Percentiles rank a stretch among this genome's conserved stretches.
Conservation (phyloP, 306 rosid species). For the Sphenostylis stenocarpa region DNA sequence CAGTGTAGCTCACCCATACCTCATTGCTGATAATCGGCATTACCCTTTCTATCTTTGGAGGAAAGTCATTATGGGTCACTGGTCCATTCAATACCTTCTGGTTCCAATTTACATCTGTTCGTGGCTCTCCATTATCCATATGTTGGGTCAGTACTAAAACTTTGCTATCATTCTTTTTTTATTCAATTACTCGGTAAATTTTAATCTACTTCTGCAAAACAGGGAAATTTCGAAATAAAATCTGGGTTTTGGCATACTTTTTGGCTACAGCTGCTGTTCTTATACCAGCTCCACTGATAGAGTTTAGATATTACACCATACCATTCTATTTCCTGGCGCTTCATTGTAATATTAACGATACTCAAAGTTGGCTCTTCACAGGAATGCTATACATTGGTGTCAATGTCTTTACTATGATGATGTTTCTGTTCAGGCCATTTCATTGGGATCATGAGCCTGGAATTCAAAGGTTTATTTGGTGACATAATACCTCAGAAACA, state of each 20-base stretch:
- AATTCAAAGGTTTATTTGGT: constrained; percentile 89
- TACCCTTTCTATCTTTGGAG: constrained; percentile 51
- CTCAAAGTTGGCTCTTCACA: constrained; percentile 54
- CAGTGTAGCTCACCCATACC: constrained; percentile 74
- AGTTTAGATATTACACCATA: constrained; percentile 81
- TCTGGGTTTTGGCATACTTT: constrained; percentile 71
- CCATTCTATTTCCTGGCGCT: constrained; percentile 70
- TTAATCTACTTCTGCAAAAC: constrained; percentile 13
- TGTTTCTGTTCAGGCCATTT: constrained; percentile 82
- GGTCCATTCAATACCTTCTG: constrained; percentile 64
- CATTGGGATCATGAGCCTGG: constrained; percentile 81
- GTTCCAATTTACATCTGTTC: constrained; percentile 61
- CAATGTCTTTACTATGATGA: constrained; percentile 64
- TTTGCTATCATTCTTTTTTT: background rate
- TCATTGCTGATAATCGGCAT: constrained; percentile 82
- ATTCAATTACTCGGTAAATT: background rate
- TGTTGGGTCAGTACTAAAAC: constrained; percentile 51
- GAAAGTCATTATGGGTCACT: constrained; percentile 63
- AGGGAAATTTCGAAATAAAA: constrained; percentile 60
- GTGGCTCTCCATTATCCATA: constrained; percentile 61
- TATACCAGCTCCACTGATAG: constrained; percentile 77
- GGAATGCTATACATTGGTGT: constrained; percentile 55
- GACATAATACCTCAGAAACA: background rate
- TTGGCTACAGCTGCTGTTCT: constrained; percentile 77
- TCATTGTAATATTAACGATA: constrained; percentile 48